Evolutionary conservation across 2,329 filamentous ascomycete genomes (phyloP), one percentile per base, ranked within the genome.

Genomic region (Ceratocystis destructans): DNA sequence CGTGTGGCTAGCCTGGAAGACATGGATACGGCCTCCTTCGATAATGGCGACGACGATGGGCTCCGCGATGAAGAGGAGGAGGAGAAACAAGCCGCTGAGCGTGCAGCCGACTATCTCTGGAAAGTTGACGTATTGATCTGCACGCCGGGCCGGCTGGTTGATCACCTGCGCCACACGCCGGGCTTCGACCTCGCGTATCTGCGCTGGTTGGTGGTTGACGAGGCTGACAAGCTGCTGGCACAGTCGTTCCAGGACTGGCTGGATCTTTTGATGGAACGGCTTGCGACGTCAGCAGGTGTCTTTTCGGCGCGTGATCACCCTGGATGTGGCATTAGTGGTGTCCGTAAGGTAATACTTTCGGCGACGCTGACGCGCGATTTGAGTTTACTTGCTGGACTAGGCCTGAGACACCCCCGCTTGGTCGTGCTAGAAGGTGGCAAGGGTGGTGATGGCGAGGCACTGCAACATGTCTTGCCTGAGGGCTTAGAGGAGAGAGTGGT

Each of bases 201-300:
- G 3, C 84, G 89, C 68, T 97, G 92, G 91, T 79, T 97, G 0
- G 84, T 96, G 2, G 88, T 96, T 59, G 93, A 97, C 71, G 93
- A 97, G 76, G 94, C 93, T 10, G 93, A 97, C 75, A 90, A 94
- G 73, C 79, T 97, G 12, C 82, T 97, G 5, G 88, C 92, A 55
- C 90, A 97, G 74, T 92, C 88, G 72, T 96, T 94, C 75, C 92
- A 96, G 73, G 88, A 93, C 71, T 96, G 92, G 92, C 79, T 95
- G 2, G 83, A 86, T 50, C 77, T 87, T 0, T 83, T 94, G 5
- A 86, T 90, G 72, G 82, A 86, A 17, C 79, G 79, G 46, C 75
- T 74, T 1, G 74, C 74, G 1, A 78, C 79, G 8, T 44, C 33
- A 7, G 64, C 46, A 3, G 63, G 55, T 5, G 61, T 64, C 17